Conservation (phyloP, 2,329 filamentous ascomycete genomes). For the Graphilbum sp. region DNA sequence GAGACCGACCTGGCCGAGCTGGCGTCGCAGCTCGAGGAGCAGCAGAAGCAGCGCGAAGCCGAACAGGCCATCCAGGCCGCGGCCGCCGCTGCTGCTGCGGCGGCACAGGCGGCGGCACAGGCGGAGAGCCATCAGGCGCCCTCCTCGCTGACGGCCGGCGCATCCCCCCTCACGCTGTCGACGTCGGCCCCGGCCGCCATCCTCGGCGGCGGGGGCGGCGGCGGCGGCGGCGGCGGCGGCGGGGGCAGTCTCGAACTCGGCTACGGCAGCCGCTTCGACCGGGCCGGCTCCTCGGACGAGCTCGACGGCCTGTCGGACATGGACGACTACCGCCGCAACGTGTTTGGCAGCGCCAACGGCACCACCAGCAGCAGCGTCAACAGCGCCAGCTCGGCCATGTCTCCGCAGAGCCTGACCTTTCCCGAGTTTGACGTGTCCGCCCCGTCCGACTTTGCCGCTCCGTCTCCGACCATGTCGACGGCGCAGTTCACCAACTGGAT, state of each 20-base stretch:
- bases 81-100: neutral
- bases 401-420: slow-evolving; percentile 35
- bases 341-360: slow-evolving; percentile 22
- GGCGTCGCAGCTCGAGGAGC: slow-evolving; percentile 34
- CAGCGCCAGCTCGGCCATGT: slow-evolving; percentile 27
- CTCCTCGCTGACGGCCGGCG: neutral
- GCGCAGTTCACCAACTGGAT: slow-evolving; percentile 19
- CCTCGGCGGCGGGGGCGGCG: slow-evolving; percentile 11
- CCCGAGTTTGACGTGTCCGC: slow-evolving; percentile 23
- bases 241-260: slow-evolving; percentile 13
- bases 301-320: slow-evolving; percentile 37
- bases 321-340: slow-evolving; percentile 32
- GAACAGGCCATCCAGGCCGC: slow-evolving; percentile 15
- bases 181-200: slow-evolving; percentile 6
- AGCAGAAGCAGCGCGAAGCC: slow-evolving; percentile 24
- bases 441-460: slow-evolving; percentile 7
- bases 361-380: slow-evolving; percentile 14
- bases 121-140: slow-evolving; percentile 13
- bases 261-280: slow-evolving; percentile 20
- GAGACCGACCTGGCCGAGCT: slow-evolving; percentile 40
- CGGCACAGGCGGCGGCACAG: neutral
- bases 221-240: slow-evolving; percentile 9
- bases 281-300: slow-evolving; percentile 36
- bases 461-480: slow-evolving; percentile 15
- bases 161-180: neutral